Evolutionary conservation across 768 basidiomycete species (phyloP).

Genomic region (Rhizopogon roseolus): DNA sequence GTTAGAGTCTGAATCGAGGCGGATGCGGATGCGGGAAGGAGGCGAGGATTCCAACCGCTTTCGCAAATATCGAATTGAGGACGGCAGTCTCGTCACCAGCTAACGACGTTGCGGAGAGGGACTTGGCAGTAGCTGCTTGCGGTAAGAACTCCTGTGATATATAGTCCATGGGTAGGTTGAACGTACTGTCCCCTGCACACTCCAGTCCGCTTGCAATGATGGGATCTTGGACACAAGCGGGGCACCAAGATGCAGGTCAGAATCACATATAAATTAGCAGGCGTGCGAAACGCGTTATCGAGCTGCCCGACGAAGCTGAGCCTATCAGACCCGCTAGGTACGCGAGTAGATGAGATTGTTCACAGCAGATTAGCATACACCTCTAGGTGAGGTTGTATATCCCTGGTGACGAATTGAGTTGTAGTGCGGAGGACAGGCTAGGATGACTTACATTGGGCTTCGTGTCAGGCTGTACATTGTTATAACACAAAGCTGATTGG

Average conservation of each 20-base stretch:
- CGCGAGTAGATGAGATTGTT: too few species aligned
- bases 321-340: slow-evolving; percentile 62
- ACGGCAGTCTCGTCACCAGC: slow-evolving; percentile 48
- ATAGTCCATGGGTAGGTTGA: slow-evolving; percentile 10
- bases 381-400: too few species aligned
- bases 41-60: slow-evolving; percentile 35
- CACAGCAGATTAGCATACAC: too few species aligned
- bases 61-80: slow-evolving; percentile 50
- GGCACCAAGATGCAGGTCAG: slow-evolving; percentile 33
- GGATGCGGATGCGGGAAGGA: slow-evolving; percentile 28
- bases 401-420: too few species aligned
- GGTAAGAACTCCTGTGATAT: slow-evolving; percentile 13
- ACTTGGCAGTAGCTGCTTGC: slow-evolving; percentile 22
- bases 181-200: slow-evolving; percentile 16
- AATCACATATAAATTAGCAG: slow-evolving; percentile 54
- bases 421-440: too few species aligned
- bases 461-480: too few species aligned
- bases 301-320: slow-evolving; percentile 79
- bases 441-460: too few species aligned
- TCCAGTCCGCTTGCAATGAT: slow-evolving; percentile 24
- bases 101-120: slow-evolving; percentile 41
- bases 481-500: too few species aligned
- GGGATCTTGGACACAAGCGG: slow-evolving; percentile 54
- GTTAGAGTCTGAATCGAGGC: slow-evolving; percentile 41
- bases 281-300: slow-evolving; percentile 75